These are phyloP conservation scores for Pyronema domesticum DNA, from an alignment of 495 filamentous ascomycete genomes.

Conservation along the genomic window DNA sequence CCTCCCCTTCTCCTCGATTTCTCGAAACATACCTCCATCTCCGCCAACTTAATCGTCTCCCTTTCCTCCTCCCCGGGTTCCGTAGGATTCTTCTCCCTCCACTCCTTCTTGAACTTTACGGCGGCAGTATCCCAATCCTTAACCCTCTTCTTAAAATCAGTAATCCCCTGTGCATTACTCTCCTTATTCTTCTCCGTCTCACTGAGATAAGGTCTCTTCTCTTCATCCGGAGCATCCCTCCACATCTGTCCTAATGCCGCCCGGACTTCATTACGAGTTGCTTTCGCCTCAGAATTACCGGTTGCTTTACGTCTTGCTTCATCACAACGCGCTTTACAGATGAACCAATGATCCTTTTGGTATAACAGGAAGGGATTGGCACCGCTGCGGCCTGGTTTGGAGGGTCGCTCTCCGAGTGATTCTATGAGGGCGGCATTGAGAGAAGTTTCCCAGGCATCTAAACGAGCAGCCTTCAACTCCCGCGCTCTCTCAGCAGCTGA, in stretches of 20 bases:
- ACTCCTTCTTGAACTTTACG: slow-evolving; percentile 40
- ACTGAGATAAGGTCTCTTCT: slow-evolving; percentile 57
- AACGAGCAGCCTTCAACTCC: slow-evolving; percentile 36
- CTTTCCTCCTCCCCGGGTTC: slow-evolving; percentile 26
- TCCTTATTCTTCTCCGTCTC: slow-evolving; percentile 49
- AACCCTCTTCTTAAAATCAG: slow-evolving; percentile 37
- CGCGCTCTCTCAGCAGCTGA: slow-evolving; percentile 17
- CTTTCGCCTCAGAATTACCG: slow-evolving; percentile 47
- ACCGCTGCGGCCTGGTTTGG: slow-evolving; percentile 47
- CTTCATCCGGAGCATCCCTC: slow-evolving; percentile 51
- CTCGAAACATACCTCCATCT: slow-evolving; percentile 17
- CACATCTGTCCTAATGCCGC: slow-evolving; percentile 72
- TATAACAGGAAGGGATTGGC: slow-evolving; percentile 60
- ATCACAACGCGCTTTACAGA: slow-evolving; percentile 54
- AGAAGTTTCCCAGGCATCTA: slow-evolving; percentile 55
- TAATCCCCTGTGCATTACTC: slow-evolving; percentile 38
- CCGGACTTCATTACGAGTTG: slow-evolving; percentile 56
- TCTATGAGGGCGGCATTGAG: slow-evolving; percentile 49
- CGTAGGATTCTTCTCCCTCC: slow-evolving; percentile 42
- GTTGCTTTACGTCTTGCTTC: slow-evolving; percentile 44
- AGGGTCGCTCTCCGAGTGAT: slow-evolving; percentile 54
- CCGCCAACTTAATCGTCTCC: slow-evolving; percentile 14
- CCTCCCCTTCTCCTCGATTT: too few relatives aligned
- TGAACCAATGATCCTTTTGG: slow-evolving; percentile 63
- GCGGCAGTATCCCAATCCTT: slow-evolving; percentile 55